A percentile compares a stretch with the other conserved stretches of the same genome.
These are phyloP conservation scores for Rhododendron williamsianum DNA, from an alignment of 148 eudicot genomes.

Conservation along the genomic window DNA sequence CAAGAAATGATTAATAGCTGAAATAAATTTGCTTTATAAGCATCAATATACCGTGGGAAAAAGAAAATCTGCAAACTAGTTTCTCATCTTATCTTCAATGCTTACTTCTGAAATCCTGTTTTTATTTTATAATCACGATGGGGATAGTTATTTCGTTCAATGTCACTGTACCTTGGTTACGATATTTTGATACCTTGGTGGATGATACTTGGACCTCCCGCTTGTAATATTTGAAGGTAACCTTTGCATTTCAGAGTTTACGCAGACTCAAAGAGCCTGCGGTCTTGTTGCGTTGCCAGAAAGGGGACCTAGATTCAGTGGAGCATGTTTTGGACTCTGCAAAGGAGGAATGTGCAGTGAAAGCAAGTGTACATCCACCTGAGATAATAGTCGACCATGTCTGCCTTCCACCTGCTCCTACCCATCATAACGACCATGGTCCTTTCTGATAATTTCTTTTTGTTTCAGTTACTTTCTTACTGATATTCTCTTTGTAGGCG, in stretches of 20 bases:
- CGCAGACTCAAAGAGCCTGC: slow-evolving; percentile 89
- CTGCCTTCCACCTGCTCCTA: slow-evolving; percentile 77
- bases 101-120: neutral
- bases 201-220: neutral
- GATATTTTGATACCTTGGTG: too few species aligned
- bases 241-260: slow-evolving; percentile 50
- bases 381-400: slow-evolving; percentile 62
- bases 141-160: neutral
- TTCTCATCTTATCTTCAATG: neutral
- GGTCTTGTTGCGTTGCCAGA: slow-evolving; percentile 75
- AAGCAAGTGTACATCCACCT: slow-evolving; percentile 65
- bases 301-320: slow-evolving; percentile 51
- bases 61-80: neutral
- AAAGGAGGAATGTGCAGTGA: slow-evolving; percentile 61
- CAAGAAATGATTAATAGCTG: neutral
- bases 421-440: slow-evolving; percentile 49
- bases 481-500: neutral
- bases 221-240: neutral
- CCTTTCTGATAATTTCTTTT: slow-evolving; percentile 52
- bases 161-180: neutral
- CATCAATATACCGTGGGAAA: neutral
- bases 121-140: neutral
- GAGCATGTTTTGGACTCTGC: slow-evolving; percentile 57
- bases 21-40: neutral
- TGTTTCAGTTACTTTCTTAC: neutral